phyloP scores from a whole-genome alignment of 1,139 yeast species.

The Nakaseomyces delphensis region DNA sequence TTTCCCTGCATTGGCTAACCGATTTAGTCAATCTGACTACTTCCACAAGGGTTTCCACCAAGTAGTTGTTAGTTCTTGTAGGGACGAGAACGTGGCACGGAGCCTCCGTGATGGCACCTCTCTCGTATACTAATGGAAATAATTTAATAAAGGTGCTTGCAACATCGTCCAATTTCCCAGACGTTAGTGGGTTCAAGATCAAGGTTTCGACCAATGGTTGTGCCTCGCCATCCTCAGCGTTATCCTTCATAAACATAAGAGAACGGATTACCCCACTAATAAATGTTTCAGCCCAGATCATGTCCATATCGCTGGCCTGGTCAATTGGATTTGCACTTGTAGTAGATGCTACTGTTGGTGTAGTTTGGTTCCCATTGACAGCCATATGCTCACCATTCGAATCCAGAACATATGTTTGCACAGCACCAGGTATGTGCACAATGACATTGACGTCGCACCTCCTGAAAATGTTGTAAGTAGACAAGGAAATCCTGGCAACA shows the following conservation, averaged over 20 bases:
- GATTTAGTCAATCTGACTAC: conserved; percentile 62
- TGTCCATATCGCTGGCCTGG: conserved; percentile 33
- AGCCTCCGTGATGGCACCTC: conserved; percentile 59
- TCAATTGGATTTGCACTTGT: conserved; percentile 10
- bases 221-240: conserved; percentile 61
- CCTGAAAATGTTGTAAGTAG: conserved; percentile 68
- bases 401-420: conserved; percentile 62
- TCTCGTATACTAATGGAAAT: conserved; percentile 55
- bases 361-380: conserved; percentile 4
- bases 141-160: conserved; percentile 36
- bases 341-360: conserved; percentile 3
- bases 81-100: conserved; percentile 40
- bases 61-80: conserved; percentile 72
- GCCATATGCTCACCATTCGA: conserved; percentile 40
- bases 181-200: conserved; percentile 55
- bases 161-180: conserved; percentile 37
- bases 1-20: conserved; percentile 53
- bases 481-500: conserved; percentile 62
- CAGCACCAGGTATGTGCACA: conserved; percentile 71
- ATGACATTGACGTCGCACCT: conserved; percentile 67
- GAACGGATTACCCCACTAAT: conserved; percentile 71
- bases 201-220: conserved; percentile 53
- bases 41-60: conserved; percentile 74
- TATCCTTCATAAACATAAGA: conserved; percentile 60
- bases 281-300: conserved; percentile 75